Conservation (phyloP, 331 rosid genomes). For the Arachis monticola region DNA sequence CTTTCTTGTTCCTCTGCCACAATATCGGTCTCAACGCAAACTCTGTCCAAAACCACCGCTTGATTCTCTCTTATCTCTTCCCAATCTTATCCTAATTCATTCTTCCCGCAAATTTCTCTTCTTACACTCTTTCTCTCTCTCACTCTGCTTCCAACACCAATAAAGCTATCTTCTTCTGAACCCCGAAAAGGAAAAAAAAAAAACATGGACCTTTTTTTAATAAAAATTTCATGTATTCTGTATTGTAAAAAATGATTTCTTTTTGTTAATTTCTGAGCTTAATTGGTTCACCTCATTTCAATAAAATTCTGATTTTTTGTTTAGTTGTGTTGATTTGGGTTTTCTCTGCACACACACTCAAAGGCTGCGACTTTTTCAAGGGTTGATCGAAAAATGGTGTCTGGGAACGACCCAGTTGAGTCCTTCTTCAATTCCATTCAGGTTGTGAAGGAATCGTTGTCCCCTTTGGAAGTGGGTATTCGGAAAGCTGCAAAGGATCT, state of each 20-base stretch:
- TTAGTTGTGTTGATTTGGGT: slow-evolving; percentile 22
- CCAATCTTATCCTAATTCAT: slow-evolving; percentile 45
- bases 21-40: slow-evolving; percentile 49
- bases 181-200: background rate
- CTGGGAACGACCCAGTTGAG: slow-evolving; percentile 76
- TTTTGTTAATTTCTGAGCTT: slow-evolving; percentile 31
- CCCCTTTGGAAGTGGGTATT: slow-evolving; percentile 77
- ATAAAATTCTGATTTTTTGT: slow-evolving; percentile 26
- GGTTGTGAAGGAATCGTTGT: slow-evolving; percentile 68
- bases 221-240: slow-evolving; percentile 37
- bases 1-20: slow-evolving; percentile 62
- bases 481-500: slow-evolving; percentile 88
- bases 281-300: slow-evolving; percentile 38
- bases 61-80: slow-evolving; percentile 30
- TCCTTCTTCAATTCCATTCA: slow-evolving; percentile 87
- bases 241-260: slow-evolving; percentile 33
- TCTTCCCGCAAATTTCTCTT: slow-evolving; percentile 8
- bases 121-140: slow-evolving; percentile 9
- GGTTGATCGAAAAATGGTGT: slow-evolving; percentile 68
- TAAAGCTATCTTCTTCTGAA: slow-evolving; percentile 3
- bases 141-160: background rate
- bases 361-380: slow-evolving; percentile 36
- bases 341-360: background rate
- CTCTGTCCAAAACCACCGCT: slow-evolving; percentile 52
- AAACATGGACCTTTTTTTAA: slow-evolving; percentile 33